phyloP scores from a whole-genome alignment of 768 basidiomycete genomes.

The Neoboletus magnificus region DNA sequence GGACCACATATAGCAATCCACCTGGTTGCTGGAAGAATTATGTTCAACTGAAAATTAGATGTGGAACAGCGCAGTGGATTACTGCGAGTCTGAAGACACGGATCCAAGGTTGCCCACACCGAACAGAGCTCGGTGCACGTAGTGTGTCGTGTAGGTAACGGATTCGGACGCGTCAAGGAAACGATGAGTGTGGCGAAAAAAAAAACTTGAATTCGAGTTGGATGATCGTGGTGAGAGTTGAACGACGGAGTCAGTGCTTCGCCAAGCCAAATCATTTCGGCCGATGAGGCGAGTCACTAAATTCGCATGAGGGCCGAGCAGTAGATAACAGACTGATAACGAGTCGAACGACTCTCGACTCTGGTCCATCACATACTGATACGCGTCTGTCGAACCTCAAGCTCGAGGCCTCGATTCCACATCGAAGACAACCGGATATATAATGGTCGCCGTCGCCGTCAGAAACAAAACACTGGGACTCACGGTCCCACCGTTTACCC shows the following conservation, averaged over 20 bases:
- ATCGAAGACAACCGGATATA: not conserved
- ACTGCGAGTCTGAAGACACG: not conserved
- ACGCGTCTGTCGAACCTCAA: not conserved
- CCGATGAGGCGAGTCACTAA: not conserved
- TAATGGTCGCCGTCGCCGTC: slow-evolving; percentile 7
- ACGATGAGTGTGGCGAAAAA: no score
- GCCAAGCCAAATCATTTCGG: not conserved
- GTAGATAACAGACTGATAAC: no score
- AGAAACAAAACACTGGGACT: slow-evolving; percentile 38
- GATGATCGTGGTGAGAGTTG: not conserved
- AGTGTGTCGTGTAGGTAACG: not conserved
- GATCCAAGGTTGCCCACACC: not conserved
- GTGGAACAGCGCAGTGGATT: not conserved
- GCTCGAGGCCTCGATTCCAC: no score
- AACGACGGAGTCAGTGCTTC: no score
- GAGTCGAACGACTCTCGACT: not conserved
- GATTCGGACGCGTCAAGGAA: not conserved
- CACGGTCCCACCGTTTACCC: slow-evolving; percentile 62
- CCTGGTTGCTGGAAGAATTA: not conserved
- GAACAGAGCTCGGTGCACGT: not conserved
- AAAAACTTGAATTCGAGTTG: not conserved
- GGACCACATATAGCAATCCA: not conserved
- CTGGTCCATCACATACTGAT: not conserved
- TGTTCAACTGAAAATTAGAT: not conserved
- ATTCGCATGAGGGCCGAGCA: no score